Evolutionary conservation across 305 asterid genomes (phyloP).

Genomic region (Coffea humblotiana): DNA sequence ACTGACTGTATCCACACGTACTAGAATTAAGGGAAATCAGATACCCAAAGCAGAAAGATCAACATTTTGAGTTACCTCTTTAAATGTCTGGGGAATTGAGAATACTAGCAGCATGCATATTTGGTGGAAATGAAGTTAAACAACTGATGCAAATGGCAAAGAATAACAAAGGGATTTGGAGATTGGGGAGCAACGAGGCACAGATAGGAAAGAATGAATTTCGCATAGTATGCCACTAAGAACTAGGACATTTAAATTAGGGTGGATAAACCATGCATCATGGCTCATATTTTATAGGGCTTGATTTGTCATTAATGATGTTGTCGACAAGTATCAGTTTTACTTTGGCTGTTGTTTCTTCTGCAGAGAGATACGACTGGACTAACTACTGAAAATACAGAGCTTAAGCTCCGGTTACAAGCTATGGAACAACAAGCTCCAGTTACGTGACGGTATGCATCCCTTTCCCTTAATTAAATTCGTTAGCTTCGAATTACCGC

Average conservation of each 20-base stretch:
- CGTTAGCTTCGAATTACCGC: not conserved
- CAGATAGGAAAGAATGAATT: not conserved
- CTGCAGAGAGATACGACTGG: conserved; percentile 83
- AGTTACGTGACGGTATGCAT: conserved; percentile 80
- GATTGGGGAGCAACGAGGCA: too few relatives aligned
- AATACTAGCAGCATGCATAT: too few relatives aligned
- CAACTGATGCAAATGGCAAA: too few relatives aligned
- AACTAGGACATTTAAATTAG: not conserved
- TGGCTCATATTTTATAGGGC: not conserved
- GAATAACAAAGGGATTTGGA: too few relatives aligned
- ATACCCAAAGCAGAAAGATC: too few relatives aligned
- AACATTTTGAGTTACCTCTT: too few relatives aligned
- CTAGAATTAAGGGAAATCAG: too few relatives aligned
- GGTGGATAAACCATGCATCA: not conserved
- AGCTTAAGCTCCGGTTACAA: conserved; percentile 87
- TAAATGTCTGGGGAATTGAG: too few relatives aligned
- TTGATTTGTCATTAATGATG: not conserved
- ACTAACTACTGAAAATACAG: conserved; percentile 72
- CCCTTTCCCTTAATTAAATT: not conserved
- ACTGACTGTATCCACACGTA: too few relatives aligned
- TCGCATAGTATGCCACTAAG: not conserved
- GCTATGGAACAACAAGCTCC: conserved; percentile 99
- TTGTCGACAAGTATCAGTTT: not conserved
- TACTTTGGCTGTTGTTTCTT: conserved; percentile 10
- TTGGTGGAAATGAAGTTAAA: too few relatives aligned